Evolutionary conservation across 257 asterid genomes (phyloP).

Genomic region (Fraxinus cuspidata): DNA sequence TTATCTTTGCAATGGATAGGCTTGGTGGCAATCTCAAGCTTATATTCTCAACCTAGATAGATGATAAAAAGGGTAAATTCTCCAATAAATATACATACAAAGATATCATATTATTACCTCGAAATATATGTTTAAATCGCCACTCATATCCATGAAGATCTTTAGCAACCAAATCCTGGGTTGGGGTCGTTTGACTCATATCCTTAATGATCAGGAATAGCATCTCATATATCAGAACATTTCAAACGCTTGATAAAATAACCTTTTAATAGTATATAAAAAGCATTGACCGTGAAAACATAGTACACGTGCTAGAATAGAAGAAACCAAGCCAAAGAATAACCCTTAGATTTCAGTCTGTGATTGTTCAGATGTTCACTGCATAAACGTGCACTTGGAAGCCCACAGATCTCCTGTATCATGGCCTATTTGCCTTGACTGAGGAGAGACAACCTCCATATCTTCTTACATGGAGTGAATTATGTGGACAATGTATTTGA

Average conservation of each 20-base stretch:
- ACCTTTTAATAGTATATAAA: not conserved
- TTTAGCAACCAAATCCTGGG: slow-evolving; percentile 54
- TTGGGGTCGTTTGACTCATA: slow-evolving; percentile 51
- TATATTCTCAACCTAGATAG: not conserved
- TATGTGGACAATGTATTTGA: slow-evolving; percentile 2
- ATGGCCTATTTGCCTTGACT: not conserved
- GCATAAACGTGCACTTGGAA: not conserved
- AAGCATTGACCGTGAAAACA: not conserved
- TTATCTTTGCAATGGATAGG: no score
- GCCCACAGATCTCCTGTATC: not conserved
- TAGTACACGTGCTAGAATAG: no score
- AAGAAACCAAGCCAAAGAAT: not conserved
- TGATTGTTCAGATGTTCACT: not conserved
- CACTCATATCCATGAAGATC: slow-evolving; percentile 70
- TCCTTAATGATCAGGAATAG: slow-evolving; percentile 30
- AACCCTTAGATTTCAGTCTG: not conserved
- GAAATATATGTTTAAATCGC: slow-evolving; percentile 90
- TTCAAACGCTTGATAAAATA: not conserved
- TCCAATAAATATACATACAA: not conserved
- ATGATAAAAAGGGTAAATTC: slow-evolving; percentile 1
- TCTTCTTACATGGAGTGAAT: not conserved
- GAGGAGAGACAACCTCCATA: not conserved
- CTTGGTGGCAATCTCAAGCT: not conserved
- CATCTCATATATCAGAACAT: slow-evolving; percentile 19
- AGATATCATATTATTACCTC: slow-evolving; percentile 45